These are phyloP conservation scores for Salix caprea DNA, from an alignment of 345 rosid genomes.

Conservation along the genomic window DNA sequence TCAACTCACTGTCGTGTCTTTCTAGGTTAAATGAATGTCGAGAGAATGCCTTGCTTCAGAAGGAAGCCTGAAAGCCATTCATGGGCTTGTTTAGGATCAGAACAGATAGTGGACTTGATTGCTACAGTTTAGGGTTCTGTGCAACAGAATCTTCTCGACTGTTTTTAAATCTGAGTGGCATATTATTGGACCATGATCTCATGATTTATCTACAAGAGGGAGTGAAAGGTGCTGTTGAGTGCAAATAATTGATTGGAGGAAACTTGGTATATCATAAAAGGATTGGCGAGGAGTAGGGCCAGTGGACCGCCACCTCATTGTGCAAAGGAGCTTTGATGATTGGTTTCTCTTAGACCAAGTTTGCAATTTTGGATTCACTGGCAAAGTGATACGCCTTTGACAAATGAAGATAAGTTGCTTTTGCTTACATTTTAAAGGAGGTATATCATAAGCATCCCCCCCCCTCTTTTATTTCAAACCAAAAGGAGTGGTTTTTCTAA, in stretches of 20 bases:
- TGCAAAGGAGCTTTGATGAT: background rate
- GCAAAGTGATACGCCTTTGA: background rate
- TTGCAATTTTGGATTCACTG: background rate
- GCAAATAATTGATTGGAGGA: no score
- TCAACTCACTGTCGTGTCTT: no score
- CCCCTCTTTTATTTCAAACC: background rate
- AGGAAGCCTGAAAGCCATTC: no score
- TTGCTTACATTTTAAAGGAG: background rate
- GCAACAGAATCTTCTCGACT: background rate
- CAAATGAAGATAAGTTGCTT: background rate
- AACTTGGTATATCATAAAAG: no score
- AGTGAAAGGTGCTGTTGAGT: no score
- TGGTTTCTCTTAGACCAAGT: background rate
- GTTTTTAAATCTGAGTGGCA: background rate
- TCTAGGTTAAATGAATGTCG: no score
- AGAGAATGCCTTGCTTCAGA: no score
- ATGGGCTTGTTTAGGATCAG: background rate
- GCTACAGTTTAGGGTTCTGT: background rate
- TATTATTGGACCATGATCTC: background rate
- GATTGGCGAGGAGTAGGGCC: background rate
- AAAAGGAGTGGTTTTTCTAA: background rate
- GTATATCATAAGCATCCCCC: background rate
- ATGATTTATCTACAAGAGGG: no score
- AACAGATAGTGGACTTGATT: background rate
- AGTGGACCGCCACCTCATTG: background rate